Conservation (phyloP, 768 basidiomycete species). For the Collybiopsis confluens region DNA sequence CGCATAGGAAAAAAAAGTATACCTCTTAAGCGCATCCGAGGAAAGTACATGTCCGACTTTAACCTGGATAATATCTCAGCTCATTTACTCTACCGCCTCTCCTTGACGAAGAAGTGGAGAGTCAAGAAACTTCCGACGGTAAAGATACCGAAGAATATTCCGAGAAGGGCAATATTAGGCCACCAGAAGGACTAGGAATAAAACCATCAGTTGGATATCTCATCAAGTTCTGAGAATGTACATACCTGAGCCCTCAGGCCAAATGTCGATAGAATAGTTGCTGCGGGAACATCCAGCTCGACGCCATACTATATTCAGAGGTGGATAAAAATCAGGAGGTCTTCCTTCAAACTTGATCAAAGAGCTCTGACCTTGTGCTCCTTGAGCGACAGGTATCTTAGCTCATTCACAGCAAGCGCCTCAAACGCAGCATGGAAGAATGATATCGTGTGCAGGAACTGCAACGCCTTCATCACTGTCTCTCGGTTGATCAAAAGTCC, state of each 20-base stretch:
- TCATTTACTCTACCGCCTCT: conserved; percentile 43
- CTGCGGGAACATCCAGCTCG: conserved; percentile 93
- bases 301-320: conserved; percentile 74
- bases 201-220: neutral
- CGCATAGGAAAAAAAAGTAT: no score
- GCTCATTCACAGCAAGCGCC: conserved; percentile 95
- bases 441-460: conserved; percentile 86
- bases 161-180: conserved; percentile 87
- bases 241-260: conserved; percentile 81
- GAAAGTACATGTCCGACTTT: no score
- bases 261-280: conserved; percentile 91
- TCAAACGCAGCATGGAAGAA: conserved; percentile 99
- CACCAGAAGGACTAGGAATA: conserved; percentile 84
- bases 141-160: conserved; percentile 81
- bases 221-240: neutral
- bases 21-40: no score
- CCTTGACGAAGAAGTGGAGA: conserved; percentile 87
- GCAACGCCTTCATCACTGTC: conserved; percentile 64
- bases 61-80: neutral
- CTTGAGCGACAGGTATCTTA: conserved; percentile 88
- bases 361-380: conserved; percentile 65
- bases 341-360: neutral
- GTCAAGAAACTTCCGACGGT: conserved; percentile 73
- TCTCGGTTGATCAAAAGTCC: conserved; percentile 94
- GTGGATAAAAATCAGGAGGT: neutral